Base-by-base conservation (phyloP, 257 asterid genomes). In the Solanum arcanum region DNA sequence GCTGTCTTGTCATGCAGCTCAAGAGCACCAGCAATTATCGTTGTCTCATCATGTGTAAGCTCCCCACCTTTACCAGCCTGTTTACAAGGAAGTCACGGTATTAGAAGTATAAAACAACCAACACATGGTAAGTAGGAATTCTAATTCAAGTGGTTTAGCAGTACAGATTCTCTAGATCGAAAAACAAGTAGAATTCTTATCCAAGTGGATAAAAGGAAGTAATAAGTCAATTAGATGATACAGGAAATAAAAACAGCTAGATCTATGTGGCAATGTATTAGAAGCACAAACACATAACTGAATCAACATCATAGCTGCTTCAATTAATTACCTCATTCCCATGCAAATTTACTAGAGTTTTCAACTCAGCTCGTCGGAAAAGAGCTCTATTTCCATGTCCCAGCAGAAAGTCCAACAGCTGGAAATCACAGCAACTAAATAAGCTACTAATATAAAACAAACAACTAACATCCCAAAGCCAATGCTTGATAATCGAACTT, bases 31-130 rank as follows among this genome's bases (percentile, higher is more conserved):
- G 98, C 98, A 86, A 97, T 97, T 44, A 97, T 97, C 21, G 99
- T 97, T 23, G 99, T 97, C 92, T 97, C 99, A 85, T 97, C 99
- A 87, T 94, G 99, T 21, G 99, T 97, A 88, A 97, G 98, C 86
- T 97, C 99, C 88, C 99, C 99, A 31, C 99, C 99, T 93, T 94
- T 97, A 88, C 99, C 99, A 70, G 99, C 99, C 99, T 97, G 92
- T 90, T 90, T 76, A 85, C 81, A 83, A 86, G 42, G 44, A 84
- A 87, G 56, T 27, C 68, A 62, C 5, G 21, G 52, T 15, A 56
- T 73, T 46, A 62, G 87, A 60, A 84, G 42, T 29, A 21, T n/a
- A 77, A 64, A 46, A 47, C 25, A 62, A 25, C 13, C 60, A 70
- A 81, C 83, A 37, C 83, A 83, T 33, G 47, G 9, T 14, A 44